Conservation (phyloP, 2,329 filamentous ascomycete genomes). For the Taxawa tesnikishii region DNA sequence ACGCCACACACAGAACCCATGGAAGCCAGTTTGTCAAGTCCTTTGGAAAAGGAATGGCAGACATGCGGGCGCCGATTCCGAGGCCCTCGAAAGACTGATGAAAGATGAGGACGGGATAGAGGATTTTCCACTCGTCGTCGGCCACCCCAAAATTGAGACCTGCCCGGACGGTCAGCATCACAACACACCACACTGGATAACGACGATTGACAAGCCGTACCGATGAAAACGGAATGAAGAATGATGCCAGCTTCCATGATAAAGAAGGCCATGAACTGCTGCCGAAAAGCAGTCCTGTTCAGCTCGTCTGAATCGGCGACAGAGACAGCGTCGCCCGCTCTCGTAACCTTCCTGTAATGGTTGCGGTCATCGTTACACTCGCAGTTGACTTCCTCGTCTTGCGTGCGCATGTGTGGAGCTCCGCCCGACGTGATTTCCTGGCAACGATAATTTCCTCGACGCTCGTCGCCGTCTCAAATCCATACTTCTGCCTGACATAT, state of each 20-base stretch:
- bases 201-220: not conserved
- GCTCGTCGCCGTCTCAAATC: constrained; percentile 18
- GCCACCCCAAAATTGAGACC: constrained; percentile 62
- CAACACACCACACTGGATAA: too few relatives aligned
- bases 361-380: too few relatives aligned
- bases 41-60: constrained; percentile 63
- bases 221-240: constrained; percentile 46
- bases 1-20: constrained; percentile 60
- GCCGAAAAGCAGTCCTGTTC: constrained; percentile 1
- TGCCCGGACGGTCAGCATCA: constrained; percentile 91
- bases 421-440: too few relatives aligned
- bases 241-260: constrained; percentile 94
- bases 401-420: constrained; percentile 14
- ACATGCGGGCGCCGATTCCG: constrained; percentile 74
- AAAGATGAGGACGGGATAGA: constrained; percentile 63
- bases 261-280: constrained; percentile 72
- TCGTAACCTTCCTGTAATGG: too few relatives aligned
- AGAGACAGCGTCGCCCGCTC: not conserved
- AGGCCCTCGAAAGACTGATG: constrained; percentile 92
- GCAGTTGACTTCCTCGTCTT: constrained; percentile 27
- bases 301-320: not conserved
- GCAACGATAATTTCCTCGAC: constrained; percentile 7
- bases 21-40: constrained; percentile 66
- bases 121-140: constrained; percentile 46
- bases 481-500: constrained; percentile 38